Base-by-base conservation (phyloP, 495 filamentous ascomycete species). In the Aspergillus homomorphus region DNA sequence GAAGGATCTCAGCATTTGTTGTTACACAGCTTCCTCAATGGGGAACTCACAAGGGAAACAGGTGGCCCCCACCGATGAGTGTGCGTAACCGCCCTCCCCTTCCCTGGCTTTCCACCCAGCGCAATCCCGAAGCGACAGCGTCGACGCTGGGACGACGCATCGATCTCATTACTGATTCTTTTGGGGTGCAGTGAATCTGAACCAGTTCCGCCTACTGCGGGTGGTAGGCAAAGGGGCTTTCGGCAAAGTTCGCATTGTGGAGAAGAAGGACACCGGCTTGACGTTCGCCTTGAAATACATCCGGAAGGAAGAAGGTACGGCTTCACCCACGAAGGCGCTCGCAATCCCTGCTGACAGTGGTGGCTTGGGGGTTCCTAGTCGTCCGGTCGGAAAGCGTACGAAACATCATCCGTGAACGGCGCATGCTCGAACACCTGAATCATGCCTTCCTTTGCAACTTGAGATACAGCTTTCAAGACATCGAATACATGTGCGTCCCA, bases 241-340 rank as follows among this genome's bases (percentile, higher is more conserved):
- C 73, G 94, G 94, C 60, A 98, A 98, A 72, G 94, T 98, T 58
- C 88, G 94, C 58, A 98, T 98, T 64, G 94, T 98, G 64, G 94
- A 98, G 78, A 83, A 92, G 61, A 98, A 97, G 72, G 94, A 98
- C 70, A 95, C 93, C 1, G 87, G 87, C 46, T 86, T 89, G 69
- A 92, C 92, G 8, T 98, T 98, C 70, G 94, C 94, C 4, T 79
- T 98, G 45, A 98, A 98, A 69, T 98, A 98, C 72, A 98, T 98
- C 53, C 87, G 94, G 45, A 98, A 98, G 82, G 94, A 98, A 88
- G 94, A 98, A 83, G 89, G 92, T 95, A 66, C 54, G 87, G 15
- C 6, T 30, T 51, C 21, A 8, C 20, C 7, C 15, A 16, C 3
- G 19, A 22, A 38, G 8, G 15, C 16, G 8, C n/a, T 38, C 4